A percentile compares a stretch with the other conserved stretches of the same genome.
phyloP scores from a whole-genome alignment of 352 stramenopile genomes.

The Albugo candida region DNA sequence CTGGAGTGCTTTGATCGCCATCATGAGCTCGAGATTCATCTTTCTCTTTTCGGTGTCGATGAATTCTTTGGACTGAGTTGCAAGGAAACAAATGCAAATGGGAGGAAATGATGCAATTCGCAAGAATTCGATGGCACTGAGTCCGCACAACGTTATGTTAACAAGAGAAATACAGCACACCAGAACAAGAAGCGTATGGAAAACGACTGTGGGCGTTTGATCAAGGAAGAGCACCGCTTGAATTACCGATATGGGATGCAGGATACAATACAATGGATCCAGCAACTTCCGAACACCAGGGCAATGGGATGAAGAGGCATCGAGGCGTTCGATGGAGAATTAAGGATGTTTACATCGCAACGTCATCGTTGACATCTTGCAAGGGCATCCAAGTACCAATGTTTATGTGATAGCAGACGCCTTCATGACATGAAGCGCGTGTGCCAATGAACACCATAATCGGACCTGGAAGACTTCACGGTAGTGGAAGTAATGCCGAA shows the following conservation, averaged over 20 bases:
- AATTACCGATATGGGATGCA: slow-evolving; percentile 46
- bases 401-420: no score
- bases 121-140: slow-evolving; percentile 27
- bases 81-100: slow-evolving; percentile 27
- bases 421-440: no score
- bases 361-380: neutral
- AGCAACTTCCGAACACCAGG: no score
- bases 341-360: slow-evolving; percentile 52
- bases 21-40: slow-evolving; percentile 81
- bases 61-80: slow-evolving; percentile 78
- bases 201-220: slow-evolving; percentile 34
- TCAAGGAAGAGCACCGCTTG: slow-evolving; percentile 22
- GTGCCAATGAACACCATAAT: no score
- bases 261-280: slow-evolving; percentile 3
- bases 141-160: slow-evolving; percentile 59
- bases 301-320: slow-evolving; percentile 31
- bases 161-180: slow-evolving; percentile 71
- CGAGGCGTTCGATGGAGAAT: slow-evolving; percentile 60
- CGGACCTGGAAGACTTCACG: no score
- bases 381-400: no score
- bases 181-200: slow-evolving; percentile 55
- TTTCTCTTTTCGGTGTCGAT: slow-evolving; percentile 82
- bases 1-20: slow-evolving; percentile 88
- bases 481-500: no score
- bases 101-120: slow-evolving; percentile 62